Evolutionary conservation across 78 protist genomes (phyloP).

Genomic region (Bodo saltans): DNA sequence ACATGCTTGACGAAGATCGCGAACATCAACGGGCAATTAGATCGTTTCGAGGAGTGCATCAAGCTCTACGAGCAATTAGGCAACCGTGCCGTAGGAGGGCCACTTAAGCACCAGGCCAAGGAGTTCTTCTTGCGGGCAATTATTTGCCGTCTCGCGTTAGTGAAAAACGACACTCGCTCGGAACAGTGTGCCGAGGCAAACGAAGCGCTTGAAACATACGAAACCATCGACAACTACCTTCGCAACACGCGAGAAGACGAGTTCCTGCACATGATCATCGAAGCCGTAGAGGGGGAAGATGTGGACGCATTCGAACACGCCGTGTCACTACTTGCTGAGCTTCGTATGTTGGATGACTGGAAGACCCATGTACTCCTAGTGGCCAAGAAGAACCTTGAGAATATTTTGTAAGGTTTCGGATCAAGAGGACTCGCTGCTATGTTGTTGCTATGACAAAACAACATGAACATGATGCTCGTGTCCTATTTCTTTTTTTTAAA

Average conservation of each 20-base stretch:
- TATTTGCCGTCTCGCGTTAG: slow-evolving; percentile 17
- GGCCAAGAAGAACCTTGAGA: slow-evolving; percentile 39
- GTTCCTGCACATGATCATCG: slow-evolving; percentile 15
- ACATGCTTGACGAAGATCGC: slow-evolving; percentile 59
- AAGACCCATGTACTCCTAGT: slow-evolving; percentile 51
- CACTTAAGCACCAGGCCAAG: slow-evolving; percentile 56
- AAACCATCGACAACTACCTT: slow-evolving; percentile 20
- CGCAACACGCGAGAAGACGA: slow-evolving; percentile 25
- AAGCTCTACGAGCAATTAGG: slow-evolving; percentile 37
- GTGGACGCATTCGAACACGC: slow-evolving; percentile 34
- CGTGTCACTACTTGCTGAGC: slow-evolving; percentile 36
- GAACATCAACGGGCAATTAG: background rate
- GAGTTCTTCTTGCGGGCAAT: slow-evolving; percentile 49
- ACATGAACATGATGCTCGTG: too few relatives aligned
- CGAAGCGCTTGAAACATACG: slow-evolving; percentile 9
- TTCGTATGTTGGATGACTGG: slow-evolving; percentile 53
- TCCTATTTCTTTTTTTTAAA: too few relatives aligned
- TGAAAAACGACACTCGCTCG: background rate
- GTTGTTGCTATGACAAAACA: too few relatives aligned
- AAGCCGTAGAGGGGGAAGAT: slow-evolving; percentile 42
- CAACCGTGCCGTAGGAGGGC: background rate
- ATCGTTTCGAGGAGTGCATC: slow-evolving; percentile 29
- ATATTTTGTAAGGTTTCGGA: too few relatives aligned
- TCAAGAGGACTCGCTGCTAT: too few relatives aligned
- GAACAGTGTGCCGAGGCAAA: slow-evolving; percentile 17